These are phyloP conservation scores for Euptelea pleiosperma DNA, from an alignment of 164 flowering plant genomes.

Conservation along the genomic window DNA sequence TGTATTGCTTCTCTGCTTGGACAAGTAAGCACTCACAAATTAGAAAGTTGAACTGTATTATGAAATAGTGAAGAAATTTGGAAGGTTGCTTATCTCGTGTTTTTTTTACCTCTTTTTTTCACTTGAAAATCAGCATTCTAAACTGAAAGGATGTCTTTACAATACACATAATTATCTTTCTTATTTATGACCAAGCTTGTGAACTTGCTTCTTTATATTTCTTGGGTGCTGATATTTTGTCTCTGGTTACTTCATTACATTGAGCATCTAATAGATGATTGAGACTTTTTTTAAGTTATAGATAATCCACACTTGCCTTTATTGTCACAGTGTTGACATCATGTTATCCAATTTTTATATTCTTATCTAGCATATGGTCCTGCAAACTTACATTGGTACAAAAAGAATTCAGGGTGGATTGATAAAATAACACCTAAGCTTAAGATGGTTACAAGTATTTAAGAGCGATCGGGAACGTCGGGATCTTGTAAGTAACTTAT, in stretches of 20 bases:
- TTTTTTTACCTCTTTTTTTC: no score
- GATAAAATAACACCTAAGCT: slow-evolving; percentile 83
- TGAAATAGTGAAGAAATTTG: neutral
- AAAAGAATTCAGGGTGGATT: slow-evolving; percentile 74
- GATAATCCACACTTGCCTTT: neutral
- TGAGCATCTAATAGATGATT: neutral
- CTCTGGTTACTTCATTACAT: no score
- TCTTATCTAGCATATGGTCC: neutral
- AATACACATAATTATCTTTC: no score
- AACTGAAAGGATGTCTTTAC: no score
- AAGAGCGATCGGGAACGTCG: slow-evolving; percentile 95
- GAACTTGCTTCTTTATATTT: no score
- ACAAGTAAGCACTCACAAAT: slow-evolving; percentile 50
- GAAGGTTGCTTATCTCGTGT: no score
- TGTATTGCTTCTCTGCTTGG: slow-evolving; percentile 99
- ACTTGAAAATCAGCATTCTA: no score
- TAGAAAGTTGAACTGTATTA: neutral
- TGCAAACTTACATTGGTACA: slow-evolving; percentile 10
- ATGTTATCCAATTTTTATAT: neutral
- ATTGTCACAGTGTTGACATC: slow-evolving; percentile 4
- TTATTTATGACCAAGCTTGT: no score
- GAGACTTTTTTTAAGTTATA: no score
- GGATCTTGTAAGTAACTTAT: slow-evolving; percentile 78
- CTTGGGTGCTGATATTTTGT: no score
- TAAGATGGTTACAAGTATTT: slow-evolving; percentile 85